Evolutionary conservation across 2,329 filamentous ascomycete species (phyloP), one percentile per base, ranked within the genome.

Genomic region (Cercospora zeina): DNA sequence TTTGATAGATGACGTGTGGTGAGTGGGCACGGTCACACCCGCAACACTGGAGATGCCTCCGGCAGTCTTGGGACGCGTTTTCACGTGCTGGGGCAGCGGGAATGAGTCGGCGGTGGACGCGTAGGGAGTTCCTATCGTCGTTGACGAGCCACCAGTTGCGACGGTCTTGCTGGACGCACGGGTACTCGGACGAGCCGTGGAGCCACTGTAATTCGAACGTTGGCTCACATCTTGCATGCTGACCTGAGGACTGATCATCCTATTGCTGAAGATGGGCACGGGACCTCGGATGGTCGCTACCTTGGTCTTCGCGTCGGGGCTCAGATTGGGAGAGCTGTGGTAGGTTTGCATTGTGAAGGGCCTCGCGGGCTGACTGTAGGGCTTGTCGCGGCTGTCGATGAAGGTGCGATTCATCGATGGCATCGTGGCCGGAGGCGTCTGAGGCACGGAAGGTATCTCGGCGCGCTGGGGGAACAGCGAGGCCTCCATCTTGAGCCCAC

Each of bases 1-100:
- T 42, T 65, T 65, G 31, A 57, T 45, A 11, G 60, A 54, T 24
- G 69, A 69, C 1, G 71, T 70, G 54, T 73, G 71, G 53, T 75
- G 72, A 1, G 73, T 74, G 11, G 71, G 72, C 16, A 75, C 72
- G 63, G 69, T 70, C 5, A 75, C 69, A 11, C 74, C 76, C 5
- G 69, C 71, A 4, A 77, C 69, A n/a, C 68, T 72, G 7, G 72
- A 65, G 24, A 67, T 65, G 9, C 63, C 64, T 8, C 71, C 71
- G 1, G 65, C 55, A 10, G 70, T 74, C 56, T 72, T 72, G 3
- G 72, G 72, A 55, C 73, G 59, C 13, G 69, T 73, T 36, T 65
- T 61, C n/a, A 73, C 73, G 59, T 73, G 70, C 53, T 73, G 71
- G 8, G 73, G 73, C 10, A 73, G 58, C 5, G 73, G 73, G 39